Base-by-base conservation (phyloP, 495 filamentous ascomycete genomes). In the Annulohypoxylon moriforme region DNA sequence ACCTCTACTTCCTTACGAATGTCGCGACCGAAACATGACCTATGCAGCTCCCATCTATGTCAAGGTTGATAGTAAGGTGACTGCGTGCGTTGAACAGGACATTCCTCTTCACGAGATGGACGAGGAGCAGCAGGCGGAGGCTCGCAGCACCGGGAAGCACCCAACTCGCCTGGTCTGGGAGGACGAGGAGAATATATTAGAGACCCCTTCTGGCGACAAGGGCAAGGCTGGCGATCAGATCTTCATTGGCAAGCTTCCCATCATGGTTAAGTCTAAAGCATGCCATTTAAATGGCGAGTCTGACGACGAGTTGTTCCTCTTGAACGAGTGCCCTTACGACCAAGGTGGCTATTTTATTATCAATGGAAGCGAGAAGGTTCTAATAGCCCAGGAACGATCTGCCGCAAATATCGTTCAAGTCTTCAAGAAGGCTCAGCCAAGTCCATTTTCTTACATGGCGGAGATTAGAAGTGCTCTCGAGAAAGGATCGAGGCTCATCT, bases 341-440 rank as follows among this genome's bases (percentile, higher is more conserved):
- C 95, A 96, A 71, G 96, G 96, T 53, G 96, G 96, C 63, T 99
- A 99, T 73, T 99, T 99, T 79, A 91, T 99, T 67, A 98, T 99
- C 82, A 99, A 98, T 81, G 96, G 96, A n/a, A 96, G 93, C 78
- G 96, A 99, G 79, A 99, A 99, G 86, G 96, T 99, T 20, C 80
- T 99, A 67, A 98, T 99, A 67, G 96, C 96, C 1, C 96, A 99
- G 79, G 96, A 99, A 79, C 90, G 96, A 25, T 97, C 93, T 72
- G 96, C 96, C 16, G 96, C 94, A 74, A 99, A 98, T 74, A 98
- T 98, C 46, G 94, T 98, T 7, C 95, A 98, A 81, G 94, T 99
- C 18, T 99, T 98, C 88, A 94, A 96, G 82, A 99, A 99, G 84
- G 90, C 94, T 1, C 86, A 89, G 20, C 93, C 93, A 13, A 94